These are phyloP conservation scores for Zygosaccharomyces sapae DNA, from an alignment of 1,139 yeast species.

Conservation along the genomic window DNA sequence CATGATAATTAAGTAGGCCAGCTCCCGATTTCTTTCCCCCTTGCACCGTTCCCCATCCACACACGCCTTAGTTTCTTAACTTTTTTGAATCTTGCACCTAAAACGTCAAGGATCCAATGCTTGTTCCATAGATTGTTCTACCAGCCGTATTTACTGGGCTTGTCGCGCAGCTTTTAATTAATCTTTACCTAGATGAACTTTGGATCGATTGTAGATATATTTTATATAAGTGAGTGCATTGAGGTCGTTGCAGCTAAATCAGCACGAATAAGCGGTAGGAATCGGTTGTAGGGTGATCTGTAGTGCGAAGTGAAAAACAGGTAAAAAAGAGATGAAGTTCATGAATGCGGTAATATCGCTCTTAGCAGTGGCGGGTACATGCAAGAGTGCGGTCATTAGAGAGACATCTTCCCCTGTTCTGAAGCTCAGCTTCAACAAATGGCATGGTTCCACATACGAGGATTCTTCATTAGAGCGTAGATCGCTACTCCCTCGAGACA, in stretches of 20 bases:
- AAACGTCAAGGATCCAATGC: not conserved
- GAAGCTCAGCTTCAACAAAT: constrained; percentile 12
- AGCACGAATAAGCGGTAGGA: too few relatives aligned
- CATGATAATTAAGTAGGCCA: not conserved
- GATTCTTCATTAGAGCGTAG: constrained; percentile 6
- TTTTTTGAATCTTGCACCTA: not conserved
- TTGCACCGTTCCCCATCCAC: not conserved
- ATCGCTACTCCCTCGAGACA: not conserved
- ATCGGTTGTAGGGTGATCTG: too few relatives aligned
- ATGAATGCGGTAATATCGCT: not conserved
- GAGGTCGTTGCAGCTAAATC: too few relatives aligned
- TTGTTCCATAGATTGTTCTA: not conserved
- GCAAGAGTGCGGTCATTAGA: constrained; percentile 1
- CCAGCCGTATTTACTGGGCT: not conserved
- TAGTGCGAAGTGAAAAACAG: not conserved
- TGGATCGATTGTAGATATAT: not conserved
- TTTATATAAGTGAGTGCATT: not conserved
- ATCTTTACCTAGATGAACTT: not conserved
- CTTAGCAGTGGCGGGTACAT: not conserved
- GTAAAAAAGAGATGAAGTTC: constrained; percentile 1
- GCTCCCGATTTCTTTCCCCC: not conserved
- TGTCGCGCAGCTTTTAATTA: not conserved
- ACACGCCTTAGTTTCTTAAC: not conserved
- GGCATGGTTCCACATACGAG: constrained; percentile 13
- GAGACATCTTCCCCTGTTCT: not conserved